A percentile compares a stretch with the other conserved stretches of the same genome.
phyloP scores from a whole-genome alignment of 2,329 filamentous ascomycete genomes.

The Fusarium nematophilum region DNA sequence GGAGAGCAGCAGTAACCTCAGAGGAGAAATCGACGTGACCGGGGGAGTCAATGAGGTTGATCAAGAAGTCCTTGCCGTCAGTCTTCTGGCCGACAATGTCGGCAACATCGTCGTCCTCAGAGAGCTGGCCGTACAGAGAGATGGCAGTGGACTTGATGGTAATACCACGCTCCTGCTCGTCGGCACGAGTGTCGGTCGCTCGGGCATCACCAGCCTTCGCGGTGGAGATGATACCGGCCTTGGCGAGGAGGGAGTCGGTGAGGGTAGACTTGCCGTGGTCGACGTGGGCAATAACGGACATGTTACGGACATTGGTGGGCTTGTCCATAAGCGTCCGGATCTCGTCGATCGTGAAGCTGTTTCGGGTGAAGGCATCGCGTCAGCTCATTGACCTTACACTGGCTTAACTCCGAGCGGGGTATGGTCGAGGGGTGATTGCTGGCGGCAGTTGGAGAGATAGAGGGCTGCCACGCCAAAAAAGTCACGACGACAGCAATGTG shows the following conservation, averaged over 20 bases:
- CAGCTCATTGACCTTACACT: conserved; percentile 54
- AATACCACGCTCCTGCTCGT: conserved; percentile 99
- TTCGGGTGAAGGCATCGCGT: conserved; percentile 54
- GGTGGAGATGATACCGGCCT: conserved; percentile 99
- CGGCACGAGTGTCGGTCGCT: conserved; percentile 95
- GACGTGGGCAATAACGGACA: conserved; percentile 99
- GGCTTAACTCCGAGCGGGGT: conserved; percentile 56
- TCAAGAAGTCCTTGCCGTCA: conserved; percentile 95
- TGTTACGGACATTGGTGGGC: conserved; percentile 86
- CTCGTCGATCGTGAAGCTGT: conserved; percentile 98
- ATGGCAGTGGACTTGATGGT: conserved; percentile 99
- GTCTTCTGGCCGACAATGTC: conserved; percentile 91
- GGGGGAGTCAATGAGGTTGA: conserved; percentile 99
- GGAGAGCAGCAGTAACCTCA: conserved; percentile 98
- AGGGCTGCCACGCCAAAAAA: not conserved
- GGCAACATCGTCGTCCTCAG: conserved; percentile 87
- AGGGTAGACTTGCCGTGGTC: conserved; percentile 99
- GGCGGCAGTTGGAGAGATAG: conserved; percentile 2
- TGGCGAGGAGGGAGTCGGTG: conserved; percentile 98
- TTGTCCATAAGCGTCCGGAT: conserved; percentile 83
- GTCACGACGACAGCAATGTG: conserved; percentile 12
- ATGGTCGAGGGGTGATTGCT: conserved; percentile 37
- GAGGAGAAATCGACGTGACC: conserved; percentile 99
- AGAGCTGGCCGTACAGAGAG: conserved; percentile 91
- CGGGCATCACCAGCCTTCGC: conserved; percentile 96